A percentile compares a stretch with the other conserved stretches of the same genome.
Conservation (phyloP, 768 basidiomycete species). For the Mycena vulgaris region DNA sequence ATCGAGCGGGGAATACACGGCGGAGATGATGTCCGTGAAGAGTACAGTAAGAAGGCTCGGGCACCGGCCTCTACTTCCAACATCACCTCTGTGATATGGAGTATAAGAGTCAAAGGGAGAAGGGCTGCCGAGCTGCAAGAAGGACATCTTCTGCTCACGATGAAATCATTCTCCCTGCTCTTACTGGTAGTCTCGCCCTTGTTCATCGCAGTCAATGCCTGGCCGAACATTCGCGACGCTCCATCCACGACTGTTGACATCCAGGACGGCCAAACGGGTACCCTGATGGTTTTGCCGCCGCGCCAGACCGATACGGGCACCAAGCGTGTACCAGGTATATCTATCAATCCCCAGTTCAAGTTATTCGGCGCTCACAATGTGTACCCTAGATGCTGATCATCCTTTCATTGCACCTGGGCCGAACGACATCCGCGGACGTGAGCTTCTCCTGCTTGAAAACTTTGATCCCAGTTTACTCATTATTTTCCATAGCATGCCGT, state of each 20-base stretch:
- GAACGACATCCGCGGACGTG: slow-evolving; percentile 22
- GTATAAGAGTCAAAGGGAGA: slow-evolving; percentile 14
- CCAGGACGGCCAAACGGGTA: slow-evolving; percentile 24
- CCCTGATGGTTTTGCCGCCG: slow-evolving; percentile 24
- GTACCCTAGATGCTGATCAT: slow-evolving; percentile 10
- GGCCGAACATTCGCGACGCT: slow-evolving; percentile 14
- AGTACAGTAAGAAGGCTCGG: not conserved
- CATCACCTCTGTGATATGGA: slow-evolving; percentile 1
- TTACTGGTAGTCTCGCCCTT: slow-evolving; percentile 1
- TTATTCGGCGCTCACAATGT: not conserved
- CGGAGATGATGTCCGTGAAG: not conserved
- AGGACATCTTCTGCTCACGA: slow-evolving; percentile 12
- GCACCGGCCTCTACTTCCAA: slow-evolving; percentile 8
- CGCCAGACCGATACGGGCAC: slow-evolving; percentile 21
- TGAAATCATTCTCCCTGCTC: slow-evolving; percentile 18
- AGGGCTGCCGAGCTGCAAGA: slow-evolving; percentile 13
- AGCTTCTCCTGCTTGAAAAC: slow-evolving; percentile 9
- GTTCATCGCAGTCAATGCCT: slow-evolving; percentile 16
- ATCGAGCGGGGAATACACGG: not conserved
- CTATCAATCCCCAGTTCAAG: slow-evolving; percentile 1
- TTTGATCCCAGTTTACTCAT: slow-evolving; percentile 14
- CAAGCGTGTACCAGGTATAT: slow-evolving; percentile 21
- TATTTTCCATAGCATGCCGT: slow-evolving; percentile 25
- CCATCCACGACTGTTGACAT: slow-evolving; percentile 14
- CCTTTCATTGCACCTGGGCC: slow-evolving; percentile 24